phyloP scores from a whole-genome alignment of 2,329 filamentous ascomycete species.

The Monosporascus sp. region DNA sequence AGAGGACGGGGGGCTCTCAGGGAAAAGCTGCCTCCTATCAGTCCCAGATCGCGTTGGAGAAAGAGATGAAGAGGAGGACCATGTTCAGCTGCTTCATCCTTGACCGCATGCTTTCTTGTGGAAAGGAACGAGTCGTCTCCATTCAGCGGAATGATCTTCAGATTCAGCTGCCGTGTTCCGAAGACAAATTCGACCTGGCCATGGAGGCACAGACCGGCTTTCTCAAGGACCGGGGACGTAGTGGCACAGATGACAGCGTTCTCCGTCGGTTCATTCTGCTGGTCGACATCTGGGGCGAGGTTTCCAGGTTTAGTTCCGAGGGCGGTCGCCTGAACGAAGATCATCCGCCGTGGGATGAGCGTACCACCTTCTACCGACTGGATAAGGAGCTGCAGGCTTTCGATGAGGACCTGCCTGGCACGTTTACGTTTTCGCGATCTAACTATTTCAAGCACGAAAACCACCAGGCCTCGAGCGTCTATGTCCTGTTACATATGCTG shows the following conservation, averaged over 20 bases:
- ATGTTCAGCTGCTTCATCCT: constrained; percentile 73
- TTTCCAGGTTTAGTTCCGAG: constrained; percentile 49
- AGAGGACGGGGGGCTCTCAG: constrained; percentile 10
- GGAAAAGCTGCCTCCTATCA: constrained; percentile 13
- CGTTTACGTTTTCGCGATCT: constrained; percentile 51
- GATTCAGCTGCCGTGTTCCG: constrained; percentile 63
- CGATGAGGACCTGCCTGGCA: constrained; percentile 46
- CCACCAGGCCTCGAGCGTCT: constrained; percentile 56
- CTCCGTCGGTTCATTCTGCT: constrained; percentile 51
- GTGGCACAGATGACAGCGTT: constrained; percentile 37
- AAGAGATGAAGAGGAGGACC: constrained; percentile 61
- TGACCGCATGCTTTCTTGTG: constrained; percentile 63
- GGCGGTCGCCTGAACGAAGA: constrained; percentile 46
- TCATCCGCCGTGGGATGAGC: constrained; percentile 52
- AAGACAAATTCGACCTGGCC: constrained; percentile 58
- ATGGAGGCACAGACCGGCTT: constrained; percentile 51
- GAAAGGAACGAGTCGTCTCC: constrained; percentile 54
- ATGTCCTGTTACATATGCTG: constrained; percentile 62
- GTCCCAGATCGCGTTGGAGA: constrained; percentile 42
- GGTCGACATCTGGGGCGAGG: constrained; percentile 54
- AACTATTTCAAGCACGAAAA: constrained; percentile 64
- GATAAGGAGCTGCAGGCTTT: constrained; percentile 46
- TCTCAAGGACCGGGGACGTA: constrained; percentile 26
- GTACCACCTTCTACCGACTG: constrained; percentile 49
- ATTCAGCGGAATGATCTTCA: constrained; percentile 54